Evolutionary conservation across 139 green algal species (phyloP).

Genomic region (Marvania coccoides): DNA sequence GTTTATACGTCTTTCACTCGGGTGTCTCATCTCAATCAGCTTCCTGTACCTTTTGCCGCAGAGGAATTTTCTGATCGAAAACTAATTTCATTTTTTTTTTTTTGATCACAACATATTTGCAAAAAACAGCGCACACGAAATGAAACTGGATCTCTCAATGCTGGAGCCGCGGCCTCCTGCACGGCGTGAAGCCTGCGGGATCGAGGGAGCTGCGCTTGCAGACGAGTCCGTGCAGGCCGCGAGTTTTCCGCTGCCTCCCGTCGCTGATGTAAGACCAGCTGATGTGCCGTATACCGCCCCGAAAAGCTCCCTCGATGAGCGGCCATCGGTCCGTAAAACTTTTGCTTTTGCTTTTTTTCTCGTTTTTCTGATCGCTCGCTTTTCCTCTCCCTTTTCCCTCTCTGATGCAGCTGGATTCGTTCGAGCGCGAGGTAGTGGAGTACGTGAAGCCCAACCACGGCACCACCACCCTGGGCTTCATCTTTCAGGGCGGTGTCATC

Average conservation of each 20-base stretch:
- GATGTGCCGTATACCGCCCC: not conserved
- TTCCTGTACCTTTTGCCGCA: too few species aligned
- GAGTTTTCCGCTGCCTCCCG: not conserved
- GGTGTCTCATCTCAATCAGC: too few species aligned
- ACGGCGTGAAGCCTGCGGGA: not conserved
- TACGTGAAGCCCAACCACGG: conserved; percentile 95
- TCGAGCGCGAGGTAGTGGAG: conserved; percentile 88
- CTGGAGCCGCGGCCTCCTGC: not conserved
- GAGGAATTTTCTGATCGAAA: too few species aligned
- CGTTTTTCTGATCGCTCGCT: not conserved
- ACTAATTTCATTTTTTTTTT: too few species aligned
- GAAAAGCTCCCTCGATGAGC: too few species aligned
- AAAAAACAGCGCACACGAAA: too few species aligned
- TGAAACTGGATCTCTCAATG: not conserved
- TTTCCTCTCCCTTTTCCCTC: not conserved
- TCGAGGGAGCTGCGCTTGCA: not conserved
- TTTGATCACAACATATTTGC: too few species aligned
- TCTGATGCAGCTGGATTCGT: conserved; percentile 77
- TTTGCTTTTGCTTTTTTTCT: not conserved
- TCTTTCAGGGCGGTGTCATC: conserved; percentile 94
- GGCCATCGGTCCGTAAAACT: too few species aligned
- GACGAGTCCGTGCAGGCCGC: not conserved
- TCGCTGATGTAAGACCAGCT: not conserved
- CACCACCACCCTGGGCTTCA: conserved; percentile 97
- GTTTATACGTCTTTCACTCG: too few species aligned